Conservation (phyloP, 768 basidiomycete genomes). For the Mycena crocata region DNA sequence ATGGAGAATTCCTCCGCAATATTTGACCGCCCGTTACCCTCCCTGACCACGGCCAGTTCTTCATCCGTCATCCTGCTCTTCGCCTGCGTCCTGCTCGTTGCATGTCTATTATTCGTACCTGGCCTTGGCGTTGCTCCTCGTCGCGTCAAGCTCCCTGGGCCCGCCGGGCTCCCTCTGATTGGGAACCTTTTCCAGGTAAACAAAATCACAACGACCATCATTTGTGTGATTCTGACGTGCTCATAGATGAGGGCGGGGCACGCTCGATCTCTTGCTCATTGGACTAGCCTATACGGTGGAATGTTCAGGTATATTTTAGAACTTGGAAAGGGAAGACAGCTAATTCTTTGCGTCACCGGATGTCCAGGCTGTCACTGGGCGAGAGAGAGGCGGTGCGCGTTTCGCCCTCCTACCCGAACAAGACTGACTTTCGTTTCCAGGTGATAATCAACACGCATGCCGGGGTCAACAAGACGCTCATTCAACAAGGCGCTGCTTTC, state of each 20-base stretch:
- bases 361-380: conserved; percentile 13
- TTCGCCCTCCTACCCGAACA: background rate
- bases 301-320: conserved; percentile 17
- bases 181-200: conserved; percentile 25
- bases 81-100: background rate
- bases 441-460: conserved; percentile 23
- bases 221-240: background rate
- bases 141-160: conserved; percentile 20
- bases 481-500: conserved; percentile 27
- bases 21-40: no score
- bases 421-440: background rate
- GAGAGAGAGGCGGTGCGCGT: conserved; percentile 22
- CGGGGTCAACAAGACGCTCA: conserved; percentile 23
- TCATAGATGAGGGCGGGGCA: conserved; percentile 24
- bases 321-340: background rate
- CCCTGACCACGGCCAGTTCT: no score
- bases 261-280: conserved; percentile 20
- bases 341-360: background rate
- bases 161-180: conserved; percentile 10
- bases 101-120: background rate
- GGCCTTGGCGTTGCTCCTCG: background rate
- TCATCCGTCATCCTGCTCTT: background rate
- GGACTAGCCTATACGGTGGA: conserved; percentile 23
- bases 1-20: background rate
- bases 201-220: background rate